Evolutionary conservation across 768 basidiomycete genomes (phyloP).

Genomic region (Lepiota venenata): DNA sequence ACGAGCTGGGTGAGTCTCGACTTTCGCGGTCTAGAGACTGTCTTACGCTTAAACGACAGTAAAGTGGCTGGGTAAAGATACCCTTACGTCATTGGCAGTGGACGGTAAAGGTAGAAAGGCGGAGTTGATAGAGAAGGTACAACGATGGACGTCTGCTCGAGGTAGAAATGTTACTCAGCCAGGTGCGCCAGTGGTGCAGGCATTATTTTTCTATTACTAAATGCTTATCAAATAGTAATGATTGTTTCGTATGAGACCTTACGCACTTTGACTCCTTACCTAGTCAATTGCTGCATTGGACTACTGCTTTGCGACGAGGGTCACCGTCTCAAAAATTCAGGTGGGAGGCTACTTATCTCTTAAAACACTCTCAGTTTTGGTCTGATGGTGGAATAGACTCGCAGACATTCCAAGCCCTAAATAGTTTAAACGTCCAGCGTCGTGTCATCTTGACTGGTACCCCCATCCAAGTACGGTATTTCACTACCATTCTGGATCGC

Average conservation of each 20-base stretch:
- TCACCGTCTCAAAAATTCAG: constrained; percentile 94
- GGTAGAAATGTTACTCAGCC: constrained; percentile 92
- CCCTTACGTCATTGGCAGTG: constrained; percentile 79
- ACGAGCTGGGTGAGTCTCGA: constrained; percentile 79
- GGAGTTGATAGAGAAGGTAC: constrained; percentile 74
- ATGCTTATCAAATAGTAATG: constrained; percentile 61
- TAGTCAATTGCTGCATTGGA: constrained; percentile 81
- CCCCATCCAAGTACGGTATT: constrained; percentile 68
- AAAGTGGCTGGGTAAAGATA: constrained; percentile 92
- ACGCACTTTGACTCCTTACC: constrained; percentile 70
- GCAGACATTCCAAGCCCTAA: constrained; percentile 82
- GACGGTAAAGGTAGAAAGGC: constrained; percentile 91
- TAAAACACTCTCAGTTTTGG: neutral
- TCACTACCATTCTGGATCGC: neutral
- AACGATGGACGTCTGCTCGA: constrained; percentile 84
- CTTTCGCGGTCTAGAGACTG: neutral
- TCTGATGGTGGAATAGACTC: constrained; percentile 52
- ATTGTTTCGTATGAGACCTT: constrained; percentile 98
- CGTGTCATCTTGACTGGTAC: constrained; percentile 94
- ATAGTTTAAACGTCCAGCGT: constrained; percentile 78
- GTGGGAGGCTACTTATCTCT: constrained; percentile 36
- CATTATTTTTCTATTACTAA: neutral
- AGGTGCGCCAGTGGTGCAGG: constrained; percentile 41
- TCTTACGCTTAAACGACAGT: constrained; percentile 40
- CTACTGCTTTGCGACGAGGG: constrained; percentile 97